Evolutionary conservation across 495 filamentous ascomycete species (phyloP).

Genomic region (Aspergillus baeticus): DNA sequence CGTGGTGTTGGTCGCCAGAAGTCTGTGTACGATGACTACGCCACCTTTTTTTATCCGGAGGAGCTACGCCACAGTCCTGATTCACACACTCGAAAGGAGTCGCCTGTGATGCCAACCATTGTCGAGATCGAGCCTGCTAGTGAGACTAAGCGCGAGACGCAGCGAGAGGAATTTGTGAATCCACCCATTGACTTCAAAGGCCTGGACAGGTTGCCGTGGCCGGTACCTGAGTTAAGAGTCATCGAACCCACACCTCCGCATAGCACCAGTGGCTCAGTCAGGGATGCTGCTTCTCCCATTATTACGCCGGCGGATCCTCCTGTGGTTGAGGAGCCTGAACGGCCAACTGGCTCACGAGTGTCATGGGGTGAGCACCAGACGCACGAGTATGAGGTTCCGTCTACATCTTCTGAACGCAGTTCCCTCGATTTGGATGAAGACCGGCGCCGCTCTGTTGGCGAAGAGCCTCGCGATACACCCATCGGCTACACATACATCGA

Average conservation of each 20-base stretch:
- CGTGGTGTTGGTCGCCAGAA: constrained; percentile 22
- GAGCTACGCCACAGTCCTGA: constrained; percentile 34
- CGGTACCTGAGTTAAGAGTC: constrained; percentile 45
- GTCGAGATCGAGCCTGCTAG: constrained; percentile 34
- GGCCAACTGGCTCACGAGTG: constrained; percentile 49
- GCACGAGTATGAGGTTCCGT: constrained; percentile 58
- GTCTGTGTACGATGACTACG: constrained; percentile 39
- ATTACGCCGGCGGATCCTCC: constrained; percentile 19
- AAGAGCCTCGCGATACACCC: constrained; percentile 25
- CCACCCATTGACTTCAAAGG: constrained; percentile 2
- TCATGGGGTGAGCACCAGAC: constrained; percentile 63
- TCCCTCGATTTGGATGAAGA: constrained; percentile 28
- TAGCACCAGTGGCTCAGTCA: constrained; percentile 41
- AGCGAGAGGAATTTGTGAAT: background rate
- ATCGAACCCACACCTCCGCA: constrained; percentile 53
- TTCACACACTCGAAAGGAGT: constrained; percentile 16
- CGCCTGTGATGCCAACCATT: constrained; percentile 28
- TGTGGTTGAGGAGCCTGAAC: constrained; percentile 24
- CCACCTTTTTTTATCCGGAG: constrained; percentile 43
- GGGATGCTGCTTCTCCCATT: constrained; percentile 31
- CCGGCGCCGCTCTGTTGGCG: background rate
- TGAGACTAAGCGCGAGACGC: constrained; percentile 5
- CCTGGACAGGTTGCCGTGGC: constrained; percentile 43
- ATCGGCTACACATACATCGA: constrained; percentile 11
- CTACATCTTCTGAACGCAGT: constrained; percentile 48